Conservation (phyloP, 306 rosid species). For the Castanospermum australe region DNA sequence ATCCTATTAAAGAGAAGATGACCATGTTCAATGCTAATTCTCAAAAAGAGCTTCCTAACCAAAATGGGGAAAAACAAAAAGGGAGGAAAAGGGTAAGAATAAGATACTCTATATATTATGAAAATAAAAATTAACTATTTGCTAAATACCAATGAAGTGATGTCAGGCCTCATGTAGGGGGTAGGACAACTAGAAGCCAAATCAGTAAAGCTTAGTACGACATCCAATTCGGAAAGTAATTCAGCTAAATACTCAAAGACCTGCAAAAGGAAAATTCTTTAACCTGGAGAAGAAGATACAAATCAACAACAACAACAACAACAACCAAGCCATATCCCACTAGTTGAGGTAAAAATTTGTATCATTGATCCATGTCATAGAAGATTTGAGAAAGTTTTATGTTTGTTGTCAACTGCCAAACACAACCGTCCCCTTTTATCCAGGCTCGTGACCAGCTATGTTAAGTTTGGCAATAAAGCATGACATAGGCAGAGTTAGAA, state of each 20-base stretch:
- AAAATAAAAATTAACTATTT: constrained; percentile 17
- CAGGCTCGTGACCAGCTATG: background rate
- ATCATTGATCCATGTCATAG: background rate
- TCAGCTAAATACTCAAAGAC: constrained; percentile 78
- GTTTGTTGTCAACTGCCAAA: background rate
- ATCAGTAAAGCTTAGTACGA: constrained; percentile 89
- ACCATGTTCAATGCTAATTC: constrained; percentile 17
- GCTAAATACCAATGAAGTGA: constrained; percentile 71
- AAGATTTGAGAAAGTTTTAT: background rate
- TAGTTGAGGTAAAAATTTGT: background rate
- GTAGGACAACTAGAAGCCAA: constrained; percentile 90
- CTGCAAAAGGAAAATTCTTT: constrained; percentile 50
- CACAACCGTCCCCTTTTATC: background rate
- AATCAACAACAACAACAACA: no score
- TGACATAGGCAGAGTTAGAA: background rate
- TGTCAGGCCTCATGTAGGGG: constrained; percentile 82
- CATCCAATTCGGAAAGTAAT: constrained; percentile 86
- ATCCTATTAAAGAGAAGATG: constrained; percentile 52
- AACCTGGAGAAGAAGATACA: constrained; percentile 23
- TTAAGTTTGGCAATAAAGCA: background rate
- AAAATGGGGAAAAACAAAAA: constrained; percentile 1
- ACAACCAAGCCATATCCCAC: background rate
- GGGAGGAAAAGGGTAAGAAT: background rate
- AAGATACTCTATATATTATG: background rate
- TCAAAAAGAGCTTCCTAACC: background rate